Conservation (phyloP, 257 asterid genomes). For the Craterostigma plantagineum region DNA sequence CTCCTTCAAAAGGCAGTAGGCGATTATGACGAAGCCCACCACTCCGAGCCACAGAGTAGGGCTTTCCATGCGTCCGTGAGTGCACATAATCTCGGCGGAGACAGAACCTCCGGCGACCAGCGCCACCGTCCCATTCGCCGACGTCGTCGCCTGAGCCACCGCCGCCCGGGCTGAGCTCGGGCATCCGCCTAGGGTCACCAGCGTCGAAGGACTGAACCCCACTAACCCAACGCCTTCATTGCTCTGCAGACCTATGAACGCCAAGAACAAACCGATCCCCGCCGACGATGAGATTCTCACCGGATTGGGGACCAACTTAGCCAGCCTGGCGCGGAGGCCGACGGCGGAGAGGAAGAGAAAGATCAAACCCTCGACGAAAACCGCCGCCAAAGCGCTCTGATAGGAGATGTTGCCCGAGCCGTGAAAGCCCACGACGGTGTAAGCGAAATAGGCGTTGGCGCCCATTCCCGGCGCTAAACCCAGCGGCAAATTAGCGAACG, state of each 20-base stretch:
- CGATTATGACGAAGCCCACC: conserved; percentile 48
- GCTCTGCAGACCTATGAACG: conserved; percentile 56
- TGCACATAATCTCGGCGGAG: conserved; percentile 39
- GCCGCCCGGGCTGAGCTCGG: conserved; percentile 28
- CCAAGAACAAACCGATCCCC: conserved; percentile 53
- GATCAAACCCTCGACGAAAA: conserved; percentile 46
- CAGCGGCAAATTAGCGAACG: conserved; percentile 46
- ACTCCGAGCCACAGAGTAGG: conserved; percentile 55
- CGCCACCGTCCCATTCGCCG: conserved; percentile 31
- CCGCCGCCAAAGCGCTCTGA: conserved; percentile 51
- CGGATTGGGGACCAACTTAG: conserved; percentile 43
- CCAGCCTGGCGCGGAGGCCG: conserved; percentile 44
- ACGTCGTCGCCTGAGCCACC: conserved; percentile 30
- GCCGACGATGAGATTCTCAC: conserved; percentile 56
- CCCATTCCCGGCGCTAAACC: conserved; percentile 79
- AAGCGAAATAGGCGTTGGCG: conserved; percentile 56
- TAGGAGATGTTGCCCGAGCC: conserved; percentile 52
- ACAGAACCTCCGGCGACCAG: conserved; percentile 35
- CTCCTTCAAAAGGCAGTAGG: conserved; percentile 45
- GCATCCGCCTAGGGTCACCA: conserved; percentile 53
- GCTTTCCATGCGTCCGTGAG: conserved; percentile 45
- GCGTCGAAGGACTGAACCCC: conserved; percentile 52
- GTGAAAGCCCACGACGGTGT: conserved; percentile 61
- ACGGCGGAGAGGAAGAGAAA: conserved; percentile 38
- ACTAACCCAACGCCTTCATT: conserved; percentile 50